Conservation (phyloP, 805 yeast genomes). For the Metschnikowia orientalis region DNA sequence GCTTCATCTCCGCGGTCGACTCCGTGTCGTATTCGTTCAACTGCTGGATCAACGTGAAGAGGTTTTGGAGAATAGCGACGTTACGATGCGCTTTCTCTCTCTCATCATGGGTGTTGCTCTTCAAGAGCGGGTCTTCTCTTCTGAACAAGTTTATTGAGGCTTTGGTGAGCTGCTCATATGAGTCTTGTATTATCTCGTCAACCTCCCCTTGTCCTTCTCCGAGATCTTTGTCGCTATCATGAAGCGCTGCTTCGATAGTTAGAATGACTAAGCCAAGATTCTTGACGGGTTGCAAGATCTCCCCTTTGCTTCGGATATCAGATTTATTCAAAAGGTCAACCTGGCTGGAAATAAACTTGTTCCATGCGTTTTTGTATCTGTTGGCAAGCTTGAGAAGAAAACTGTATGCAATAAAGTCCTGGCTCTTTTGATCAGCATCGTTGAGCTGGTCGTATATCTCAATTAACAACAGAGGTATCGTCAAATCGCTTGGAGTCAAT, state of each 20-base stretch:
- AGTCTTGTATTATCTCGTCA: conserved; percentile 23
- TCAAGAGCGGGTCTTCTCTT: conserved; percentile 42
- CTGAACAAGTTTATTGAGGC: conserved; percentile 32
- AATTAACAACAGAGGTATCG: conserved; percentile 30
- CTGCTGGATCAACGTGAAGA: conserved; percentile 33
- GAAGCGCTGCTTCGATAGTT: conserved; percentile 32
- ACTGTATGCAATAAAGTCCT: conserved; percentile 55
- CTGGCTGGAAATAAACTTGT: conserved; percentile 53
- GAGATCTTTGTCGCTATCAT: conserved; percentile 15
- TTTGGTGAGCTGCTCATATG: conserved; percentile 31
- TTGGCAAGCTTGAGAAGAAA: conserved; percentile 49
- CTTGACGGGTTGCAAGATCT: conserved; percentile 31
- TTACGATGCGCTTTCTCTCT: conserved; percentile 40
- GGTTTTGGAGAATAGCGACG: conserved; percentile 38
- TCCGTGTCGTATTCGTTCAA: conserved; percentile 23
- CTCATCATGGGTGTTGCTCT: conserved; percentile 41
- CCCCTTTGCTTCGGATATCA: conserved; percentile 33
- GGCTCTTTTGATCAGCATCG: conserved; percentile 44
- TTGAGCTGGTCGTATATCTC: conserved; percentile 25
- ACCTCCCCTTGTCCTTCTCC: conserved; percentile 16
- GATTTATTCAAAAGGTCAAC: conserved; percentile 35
- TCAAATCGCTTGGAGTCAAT: conserved; percentile 34
- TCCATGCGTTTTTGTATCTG: conserved; percentile 54
- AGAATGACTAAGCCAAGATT: conserved; percentile 32
- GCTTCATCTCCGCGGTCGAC: conserved; percentile 22